phyloP scores from a whole-genome alignment of 2,329 filamentous ascomycete genomes.

The Arthrobotrys entomopaga region DNA sequence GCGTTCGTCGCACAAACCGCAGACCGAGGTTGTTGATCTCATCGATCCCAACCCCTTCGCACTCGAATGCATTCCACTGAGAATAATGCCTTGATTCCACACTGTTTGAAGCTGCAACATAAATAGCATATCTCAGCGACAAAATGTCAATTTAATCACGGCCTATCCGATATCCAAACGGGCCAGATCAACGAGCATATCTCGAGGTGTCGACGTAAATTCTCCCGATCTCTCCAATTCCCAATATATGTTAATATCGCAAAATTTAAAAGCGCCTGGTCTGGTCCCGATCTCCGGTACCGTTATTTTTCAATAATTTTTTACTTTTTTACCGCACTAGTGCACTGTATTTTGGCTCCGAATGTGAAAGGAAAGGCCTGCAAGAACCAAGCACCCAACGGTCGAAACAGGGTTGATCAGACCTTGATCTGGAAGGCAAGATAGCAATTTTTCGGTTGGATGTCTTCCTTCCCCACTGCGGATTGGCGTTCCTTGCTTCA shows the following conservation, averaged over 20 bases:
- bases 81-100: constrained; percentile 40
- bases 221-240: constrained; percentile 23
- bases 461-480: constrained; percentile 21
- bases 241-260: background rate
- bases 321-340: background rate
- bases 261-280: no score
- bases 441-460: constrained; percentile 18
- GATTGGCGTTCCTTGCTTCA: constrained; percentile 48
- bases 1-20: constrained; percentile 15
- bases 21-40: constrained; percentile 27
- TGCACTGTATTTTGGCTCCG: constrained; percentile 21
- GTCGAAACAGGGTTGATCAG: constrained; percentile 30
- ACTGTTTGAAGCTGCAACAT: constrained; percentile 47
- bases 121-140: constrained; percentile 7
- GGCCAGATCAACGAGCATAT: constrained; percentile 30
- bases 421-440: constrained; percentile 41
- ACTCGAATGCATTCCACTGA: constrained; percentile 43
- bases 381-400: constrained; percentile 8
- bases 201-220: constrained; percentile 3
- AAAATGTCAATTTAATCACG: constrained; percentile 5
- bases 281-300: no score
- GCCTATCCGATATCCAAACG: constrained; percentile 35
- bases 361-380: constrained; percentile 37
- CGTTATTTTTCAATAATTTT: no score
- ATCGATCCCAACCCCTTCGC: constrained; percentile 26